A percentile compares a stretch with the other conserved stretches of the same genome.
These are phyloP conservation scores for Fusarium pilosicola DNA, from an alignment of 2,329 filamentous ascomycete species.

Conservation along the genomic window DNA sequence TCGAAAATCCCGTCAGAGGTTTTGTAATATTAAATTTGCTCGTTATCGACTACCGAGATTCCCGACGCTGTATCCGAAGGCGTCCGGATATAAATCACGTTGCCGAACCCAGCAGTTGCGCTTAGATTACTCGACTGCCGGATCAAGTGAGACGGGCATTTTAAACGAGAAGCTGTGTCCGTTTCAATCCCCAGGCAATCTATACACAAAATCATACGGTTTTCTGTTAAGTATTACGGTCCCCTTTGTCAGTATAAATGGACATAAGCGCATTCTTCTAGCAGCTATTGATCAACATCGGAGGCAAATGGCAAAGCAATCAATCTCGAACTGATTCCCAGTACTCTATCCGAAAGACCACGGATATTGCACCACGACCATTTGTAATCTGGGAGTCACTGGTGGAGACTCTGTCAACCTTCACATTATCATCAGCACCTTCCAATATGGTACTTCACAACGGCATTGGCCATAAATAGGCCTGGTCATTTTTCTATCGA, in stretches of 20 bases:
- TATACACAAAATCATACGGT: neutral
- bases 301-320: neutral
- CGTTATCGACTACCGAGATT: neutral
- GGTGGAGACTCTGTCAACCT: neutral
- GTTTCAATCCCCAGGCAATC: rapidly evolving
- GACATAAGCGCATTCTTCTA: rapidly evolving
- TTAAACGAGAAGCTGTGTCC: rapidly evolving
- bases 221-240: rapidly evolving
- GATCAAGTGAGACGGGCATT: rapidly evolving
- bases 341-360: neutral
- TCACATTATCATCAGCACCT: neutral
- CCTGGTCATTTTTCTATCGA: rapidly evolving
- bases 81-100: neutral
- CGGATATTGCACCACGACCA: neutral
- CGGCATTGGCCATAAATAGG: neutral
- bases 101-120: too few species aligned
- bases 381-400: neutral
- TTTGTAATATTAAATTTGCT: too few species aligned
- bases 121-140: neutral
- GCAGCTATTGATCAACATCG: rapidly evolving
- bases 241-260: neutral
- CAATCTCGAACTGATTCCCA: rapidly evolving
- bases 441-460: rapidly evolving
- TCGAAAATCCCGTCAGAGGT: rapidly evolving
- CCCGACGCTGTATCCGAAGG: neutral